Evolutionary conservation across 805 yeast species (phyloP), one percentile per base, ranked within the genome.

Genomic region (Metschnikowia borealis): DNA sequence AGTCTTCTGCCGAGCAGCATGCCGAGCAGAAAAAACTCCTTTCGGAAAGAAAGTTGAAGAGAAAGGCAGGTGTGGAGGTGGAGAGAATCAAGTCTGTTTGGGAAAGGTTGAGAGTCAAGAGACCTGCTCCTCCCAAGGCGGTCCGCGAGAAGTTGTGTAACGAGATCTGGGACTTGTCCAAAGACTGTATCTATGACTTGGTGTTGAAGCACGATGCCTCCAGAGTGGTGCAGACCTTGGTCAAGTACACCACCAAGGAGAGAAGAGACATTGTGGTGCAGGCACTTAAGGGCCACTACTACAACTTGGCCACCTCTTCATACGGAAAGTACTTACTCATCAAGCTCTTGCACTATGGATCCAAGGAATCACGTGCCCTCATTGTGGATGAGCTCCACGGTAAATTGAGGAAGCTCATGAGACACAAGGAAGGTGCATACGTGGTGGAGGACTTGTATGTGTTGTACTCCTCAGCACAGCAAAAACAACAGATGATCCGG

Each of bases 361-460:
- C 92, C 6, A 89, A 84, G 63, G 84, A 84, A 31, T 82, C 91
- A 1, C 80, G 96, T 61, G 85, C 82, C 48, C 59, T 81, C 35
- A 85, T 92, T 50, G 77, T 91, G 50, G 79, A 85, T 62, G 97
- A 90, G 71, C 77, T 92, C 57, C 96, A 90, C 63, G 99, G 99
- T 45, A 84, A 85, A 60, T 80, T 89, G 62, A 80, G 97, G 67
- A 92, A 89, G 70, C 75, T 92, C 51, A 89, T 92, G 94, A 84
- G 96, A 75, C 97, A 92, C 71, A 85, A 87, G 73, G 98, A 92
- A 77, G 99, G 97, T 70, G 98, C 98, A 13, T 90, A 92, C 62
- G 98, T 92, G 37, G 90, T 91, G 57, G 98, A 92, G 70, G 99
- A 92, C 75, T 76, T 89, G 62, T 92, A 77, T 65, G 88, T 89